Base-by-base conservation (phyloP, 768 basidiomycete genomes). In the Russula sp. region DNA sequence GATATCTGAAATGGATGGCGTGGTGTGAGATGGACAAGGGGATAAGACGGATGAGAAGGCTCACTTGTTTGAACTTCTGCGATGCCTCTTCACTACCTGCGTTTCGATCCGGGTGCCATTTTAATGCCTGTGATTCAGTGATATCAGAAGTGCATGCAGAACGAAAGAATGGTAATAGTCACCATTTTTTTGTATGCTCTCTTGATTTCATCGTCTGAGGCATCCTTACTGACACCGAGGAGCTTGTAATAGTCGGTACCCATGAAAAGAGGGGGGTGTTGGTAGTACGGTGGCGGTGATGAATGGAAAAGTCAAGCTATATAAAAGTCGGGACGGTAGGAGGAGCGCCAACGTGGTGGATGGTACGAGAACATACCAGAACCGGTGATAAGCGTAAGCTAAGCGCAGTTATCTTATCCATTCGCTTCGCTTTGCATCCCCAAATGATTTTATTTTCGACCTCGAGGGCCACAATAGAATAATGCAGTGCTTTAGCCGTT, bases 91-190 rank as follows among this genome's bases (percentile, higher is more conserved):
- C 94, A 53, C 89, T 87, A 34, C 91, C 90, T 58, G 76, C 76
- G 70, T 97, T 96, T 42, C 94, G 82, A 72, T 97, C 94, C 41
- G 95, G 95, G 73, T 98, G 96, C 87, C 90, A 91, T 83, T 91
- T 93, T 72, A 97, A 73, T 50, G 93, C 92, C 88, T 82, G 67
- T 50, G 18, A 36, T 59, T 2, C 1, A 56, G 66, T 34, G n/a
- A 43, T 20, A 42, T 66, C 7, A 63, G 22, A 38, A n/a, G 7
- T 43, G 51, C 29, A 6, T 20, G 42, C 7, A 1, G 18, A 13
- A n/a, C 29, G 22, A 41, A 36, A 60, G 46, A 36, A 11, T 45
- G 36, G 20, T 43, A 47, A 36, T 18, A 73, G 79, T 11, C 65
- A 86, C 89, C 84, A 91, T 90, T 75, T 94, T 94, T 82, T 94